Conservation (phyloP, 78 protist species). For the Mantamonas sphyraenae region DNA sequence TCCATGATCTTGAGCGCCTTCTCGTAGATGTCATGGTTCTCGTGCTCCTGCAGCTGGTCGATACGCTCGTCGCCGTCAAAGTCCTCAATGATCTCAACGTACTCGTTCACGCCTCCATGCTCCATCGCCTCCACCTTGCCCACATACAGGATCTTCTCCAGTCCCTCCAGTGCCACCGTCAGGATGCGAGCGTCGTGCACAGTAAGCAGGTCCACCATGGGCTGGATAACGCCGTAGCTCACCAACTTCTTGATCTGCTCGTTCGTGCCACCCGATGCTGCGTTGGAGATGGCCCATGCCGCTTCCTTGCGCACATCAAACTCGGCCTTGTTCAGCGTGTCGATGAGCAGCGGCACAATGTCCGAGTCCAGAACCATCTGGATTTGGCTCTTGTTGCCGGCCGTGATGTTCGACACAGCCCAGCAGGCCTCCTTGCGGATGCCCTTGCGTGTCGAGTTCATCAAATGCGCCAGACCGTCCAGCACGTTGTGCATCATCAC, state of each 20-base stretch:
- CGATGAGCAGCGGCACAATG: constrained; percentile 66
- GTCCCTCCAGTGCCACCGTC: constrained; percentile 82
- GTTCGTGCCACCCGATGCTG: constrained; percentile 76
- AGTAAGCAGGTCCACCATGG: constrained; percentile 74
- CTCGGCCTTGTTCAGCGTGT: constrained; percentile 44
- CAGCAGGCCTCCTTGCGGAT: constrained; percentile 95
- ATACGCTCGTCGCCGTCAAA: constrained; percentile 73
- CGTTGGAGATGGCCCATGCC: constrained; percentile 95
- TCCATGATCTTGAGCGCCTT: constrained; percentile 59
- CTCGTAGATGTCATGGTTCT: constrained; percentile 62
- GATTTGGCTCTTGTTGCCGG: constrained; percentile 87
- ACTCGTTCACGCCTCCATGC: constrained; percentile 3
- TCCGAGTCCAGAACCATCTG: constrained; percentile 63
- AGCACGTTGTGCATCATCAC: constrained; percentile 64
- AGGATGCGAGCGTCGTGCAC: constrained; percentile 64
- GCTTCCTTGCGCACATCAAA: constrained; percentile 90
- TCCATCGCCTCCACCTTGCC: constrained; percentile 39
- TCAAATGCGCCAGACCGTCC: neutral
- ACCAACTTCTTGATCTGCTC: constrained; percentile 66
- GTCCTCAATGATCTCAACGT: constrained; percentile 51
- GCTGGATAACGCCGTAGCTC: constrained; percentile 33
- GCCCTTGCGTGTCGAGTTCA: constrained; percentile 24
- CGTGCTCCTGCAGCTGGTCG: constrained; percentile 78
- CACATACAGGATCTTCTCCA: constrained; percentile 69
- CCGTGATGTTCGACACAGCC: constrained; percentile 96